phyloP scores from a whole-genome alignment of 192 early-diverging fungal genomes.

The Backusella westeae region DNA sequence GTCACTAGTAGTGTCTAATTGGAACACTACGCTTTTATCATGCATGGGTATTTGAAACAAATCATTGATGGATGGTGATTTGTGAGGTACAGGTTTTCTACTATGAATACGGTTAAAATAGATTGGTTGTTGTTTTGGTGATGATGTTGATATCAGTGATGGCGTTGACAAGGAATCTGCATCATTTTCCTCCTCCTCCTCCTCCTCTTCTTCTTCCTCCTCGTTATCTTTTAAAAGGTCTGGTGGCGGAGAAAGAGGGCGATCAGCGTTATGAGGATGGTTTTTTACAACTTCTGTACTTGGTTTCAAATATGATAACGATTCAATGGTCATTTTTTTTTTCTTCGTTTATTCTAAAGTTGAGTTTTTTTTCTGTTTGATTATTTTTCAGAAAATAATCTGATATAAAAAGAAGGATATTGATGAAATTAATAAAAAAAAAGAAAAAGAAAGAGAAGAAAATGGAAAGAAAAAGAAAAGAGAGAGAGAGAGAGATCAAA shows the following conservation, averaged over 20 bases:
- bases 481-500: background rate
- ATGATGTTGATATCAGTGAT: background rate
- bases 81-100: slow-evolving; percentile 28
- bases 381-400: background rate
- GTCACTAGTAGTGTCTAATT: slow-evolving; percentile 4
- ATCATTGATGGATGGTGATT: slow-evolving; percentile 27
- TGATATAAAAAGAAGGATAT: background rate
- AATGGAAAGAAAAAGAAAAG: background rate
- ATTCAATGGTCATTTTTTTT: background rate
- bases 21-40: slow-evolving; percentile 30
- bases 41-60: slow-evolving; percentile 17
- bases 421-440: background rate
- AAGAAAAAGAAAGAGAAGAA: background rate
- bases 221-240: slow-evolving; percentile 34
- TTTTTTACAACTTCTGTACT: background rate
- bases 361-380: background rate
- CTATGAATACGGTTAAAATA: background rate
- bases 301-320: background rate
- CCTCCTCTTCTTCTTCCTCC: slow-evolving; percentile 28
- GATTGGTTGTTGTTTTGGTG: slow-evolving; percentile 1
- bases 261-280: background rate
- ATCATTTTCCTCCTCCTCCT: slow-evolving; percentile 5
- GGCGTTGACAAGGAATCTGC: background rate
- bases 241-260: background rate
- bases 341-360: background rate